Conservation (phyloP, 139 green algal genomes). For the Marvania coccoides region DNA sequence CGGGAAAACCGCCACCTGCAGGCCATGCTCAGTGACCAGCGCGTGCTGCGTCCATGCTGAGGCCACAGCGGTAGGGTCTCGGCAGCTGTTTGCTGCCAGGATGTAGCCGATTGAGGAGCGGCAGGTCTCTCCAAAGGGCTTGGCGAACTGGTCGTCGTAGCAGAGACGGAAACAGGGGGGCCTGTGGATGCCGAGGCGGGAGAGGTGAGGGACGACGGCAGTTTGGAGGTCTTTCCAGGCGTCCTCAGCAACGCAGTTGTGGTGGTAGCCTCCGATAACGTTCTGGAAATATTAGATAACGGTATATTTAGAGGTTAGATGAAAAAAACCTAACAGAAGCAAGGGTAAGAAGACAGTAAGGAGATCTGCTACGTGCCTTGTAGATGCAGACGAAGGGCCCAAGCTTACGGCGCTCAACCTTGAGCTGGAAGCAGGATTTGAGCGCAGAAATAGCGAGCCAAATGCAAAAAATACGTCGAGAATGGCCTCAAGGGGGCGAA, state of each 20-base stretch:
- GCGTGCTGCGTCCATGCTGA: background rate
- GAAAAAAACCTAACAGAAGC: too few species aligned
- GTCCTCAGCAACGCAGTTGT: background rate
- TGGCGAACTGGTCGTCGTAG: background rate
- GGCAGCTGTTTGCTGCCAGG: background rate
- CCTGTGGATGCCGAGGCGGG: background rate
- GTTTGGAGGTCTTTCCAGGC: background rate
- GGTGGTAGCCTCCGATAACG: background rate
- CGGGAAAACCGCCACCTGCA: background rate
- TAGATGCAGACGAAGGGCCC: background rate
- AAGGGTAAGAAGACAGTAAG: too few species aligned
- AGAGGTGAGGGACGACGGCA: background rate
- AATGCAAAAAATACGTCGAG: too few species aligned
- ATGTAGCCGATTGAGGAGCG: background rate
- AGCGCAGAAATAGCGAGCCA: too few species aligned
- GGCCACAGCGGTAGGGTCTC: background rate
- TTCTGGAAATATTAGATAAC: too few species aligned
- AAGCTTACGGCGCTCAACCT: background rate
- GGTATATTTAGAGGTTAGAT: too few species aligned
- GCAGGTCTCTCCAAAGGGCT: background rate
- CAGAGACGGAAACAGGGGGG: background rate
- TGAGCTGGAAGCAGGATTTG: background rate
- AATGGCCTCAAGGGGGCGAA: too few species aligned
- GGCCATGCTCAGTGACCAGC: background rate
- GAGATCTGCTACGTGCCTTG: too few species aligned